phyloP scores from a whole-genome alignment of 257 asterid species.

The Buddleja alternifolia region DNA sequence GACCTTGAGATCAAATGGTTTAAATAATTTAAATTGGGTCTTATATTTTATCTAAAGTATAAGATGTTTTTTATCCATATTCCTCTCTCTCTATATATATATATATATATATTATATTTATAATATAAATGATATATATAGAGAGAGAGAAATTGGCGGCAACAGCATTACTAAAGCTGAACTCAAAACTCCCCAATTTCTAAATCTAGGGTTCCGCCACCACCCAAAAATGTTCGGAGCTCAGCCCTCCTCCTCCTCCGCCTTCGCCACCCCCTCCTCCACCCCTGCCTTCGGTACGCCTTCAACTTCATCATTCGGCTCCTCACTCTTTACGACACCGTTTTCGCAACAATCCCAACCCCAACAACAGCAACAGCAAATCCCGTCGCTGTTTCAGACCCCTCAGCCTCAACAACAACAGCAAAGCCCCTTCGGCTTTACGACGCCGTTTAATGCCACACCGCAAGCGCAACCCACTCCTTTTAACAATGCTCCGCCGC shows the following conservation, averaged over 20 bases:
- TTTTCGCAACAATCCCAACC: conserved; percentile 61
- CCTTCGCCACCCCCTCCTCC: conserved; percentile 71
- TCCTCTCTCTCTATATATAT: too few species aligned
- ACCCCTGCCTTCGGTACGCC: conserved; percentile 70
- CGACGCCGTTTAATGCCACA: conserved; percentile 55
- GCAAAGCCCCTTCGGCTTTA: conserved; percentile 57
- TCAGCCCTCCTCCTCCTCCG: conserved; percentile 53
- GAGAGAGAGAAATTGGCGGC: conserved; percentile 47
- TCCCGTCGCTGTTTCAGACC: conserved; percentile 60
- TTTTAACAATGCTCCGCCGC: conserved; percentile 51
- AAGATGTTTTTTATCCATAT: too few species aligned
- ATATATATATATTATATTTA: too few species aligned
- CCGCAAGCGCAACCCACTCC: conserved; percentile 58
- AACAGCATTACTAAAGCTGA: conserved; percentile 3
- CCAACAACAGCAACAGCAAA: conserved; percentile 58
- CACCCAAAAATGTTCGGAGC: conserved; percentile 59
- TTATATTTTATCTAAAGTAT: too few species aligned
- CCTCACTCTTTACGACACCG: conserved; percentile 76
- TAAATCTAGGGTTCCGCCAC: conserved; percentile 51
- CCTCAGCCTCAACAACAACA: conserved; percentile 56
- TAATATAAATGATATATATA: too few species aligned
- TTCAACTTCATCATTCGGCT: conserved; percentile 62
- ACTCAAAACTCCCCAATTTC: conserved; percentile 24
- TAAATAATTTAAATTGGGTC: too few species aligned
- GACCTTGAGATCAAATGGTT: too few species aligned